Evolutionary conservation across 176 grass and related monocot genomes (phyloP).

Genomic region (Tuctoria greenei): DNA sequence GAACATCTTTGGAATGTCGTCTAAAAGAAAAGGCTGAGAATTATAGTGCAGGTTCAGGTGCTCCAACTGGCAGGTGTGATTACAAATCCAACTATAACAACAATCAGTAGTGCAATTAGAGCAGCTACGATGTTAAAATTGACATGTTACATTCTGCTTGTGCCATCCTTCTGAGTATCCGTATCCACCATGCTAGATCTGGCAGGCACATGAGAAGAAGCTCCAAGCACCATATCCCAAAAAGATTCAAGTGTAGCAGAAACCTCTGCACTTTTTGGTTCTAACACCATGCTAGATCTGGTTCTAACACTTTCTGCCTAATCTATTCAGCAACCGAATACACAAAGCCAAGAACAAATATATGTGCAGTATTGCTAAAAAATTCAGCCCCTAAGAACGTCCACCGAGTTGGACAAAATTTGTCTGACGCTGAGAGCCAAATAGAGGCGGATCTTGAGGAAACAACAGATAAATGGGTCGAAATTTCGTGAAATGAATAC

Average conservation of each 20-base stretch:
- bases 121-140: constrained; percentile 35
- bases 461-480: no score
- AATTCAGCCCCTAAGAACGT: no score
- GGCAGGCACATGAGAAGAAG: neutral
- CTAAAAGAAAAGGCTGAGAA: neutral
- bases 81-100: constrained; percentile 52
- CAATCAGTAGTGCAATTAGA: constrained; percentile 51
- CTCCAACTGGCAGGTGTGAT: constrained; percentile 20
- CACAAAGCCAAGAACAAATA: no score
- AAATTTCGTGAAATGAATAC: no score
- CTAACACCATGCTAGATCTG: no score
- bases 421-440: no score
- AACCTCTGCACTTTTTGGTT: constrained; percentile 47
- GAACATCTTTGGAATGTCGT: neutral
- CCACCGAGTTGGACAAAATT: no score
- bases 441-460: no score
- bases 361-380: no score
- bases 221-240: constrained; percentile 60
- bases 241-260: constrained; percentile 52
- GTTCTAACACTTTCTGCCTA: no score
- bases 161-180: constrained; percentile 13
- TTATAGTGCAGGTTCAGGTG: neutral
- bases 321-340: no score
- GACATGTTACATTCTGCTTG: constrained; percentile 10
- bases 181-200: neutral